Base-by-base conservation (phyloP, 148 eudicot genomes). In the Rheum nobile region DNA sequence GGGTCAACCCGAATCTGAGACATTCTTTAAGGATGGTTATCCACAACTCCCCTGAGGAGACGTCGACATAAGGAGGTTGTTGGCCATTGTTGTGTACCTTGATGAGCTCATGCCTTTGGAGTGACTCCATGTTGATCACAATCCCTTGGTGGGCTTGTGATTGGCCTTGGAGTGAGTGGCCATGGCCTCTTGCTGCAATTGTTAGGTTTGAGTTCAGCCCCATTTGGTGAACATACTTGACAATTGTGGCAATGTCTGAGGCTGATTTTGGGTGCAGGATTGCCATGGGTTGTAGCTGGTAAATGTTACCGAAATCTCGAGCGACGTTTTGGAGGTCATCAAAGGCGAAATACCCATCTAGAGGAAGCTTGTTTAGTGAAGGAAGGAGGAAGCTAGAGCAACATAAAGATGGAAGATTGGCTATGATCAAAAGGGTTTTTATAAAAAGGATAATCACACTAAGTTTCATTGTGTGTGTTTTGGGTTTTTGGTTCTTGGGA, bases 101-200 rank as follows among this genome's bases (percentile, higher is more conserved):
- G 70, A 65, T 65, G 88, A 88, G 17, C 2, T 80, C 77, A 37
- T 74, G 80, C 52, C 46, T 80, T 39, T 78, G 77, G 54, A 95
- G 87, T n/a, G 93, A 88, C 80, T 90, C 94, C 99, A 95, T 95
- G 78, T 80, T 82, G 63, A 95, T 84, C 29, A 95, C 86, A 32
- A 95, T 82, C 26, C 99, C 99, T 24, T 81, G 84, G 57, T 82
- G 73, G 21, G 86, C 87, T 78, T 90, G 99, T 22, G 97, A 85
- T 73, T 95, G 99, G 39, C 97, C 99, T 78, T 85, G 84, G 22
- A 95, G 85, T 1, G 99, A 95, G 85, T 95, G 99, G 74, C 97
- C 99, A 44, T 85, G 91, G 75, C 99, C 99, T 79, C 94, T 83
- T 5, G 99, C 96, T 4, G 94, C 94, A n/a, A 95, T 70, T 1